Evolutionary conservation across 495 filamentous ascomycete genomes (phyloP), one percentile per base, ranked within the genome.

Genomic region (Acidomyces sp.): DNA sequence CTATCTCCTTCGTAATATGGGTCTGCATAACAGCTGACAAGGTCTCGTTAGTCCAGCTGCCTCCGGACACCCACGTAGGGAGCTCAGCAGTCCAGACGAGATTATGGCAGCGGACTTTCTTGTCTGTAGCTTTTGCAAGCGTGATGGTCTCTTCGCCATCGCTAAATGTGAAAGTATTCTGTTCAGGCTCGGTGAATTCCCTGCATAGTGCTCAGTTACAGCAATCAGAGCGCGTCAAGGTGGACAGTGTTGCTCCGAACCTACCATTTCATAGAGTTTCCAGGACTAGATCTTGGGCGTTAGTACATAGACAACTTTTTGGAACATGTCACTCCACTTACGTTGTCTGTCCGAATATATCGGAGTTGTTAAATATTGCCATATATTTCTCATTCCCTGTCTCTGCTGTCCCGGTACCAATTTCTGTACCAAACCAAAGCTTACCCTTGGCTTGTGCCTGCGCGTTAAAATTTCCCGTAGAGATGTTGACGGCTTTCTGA

Each of bases 231-330:
- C n/a, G n/a, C n/a, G n/a, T n/a, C n/a, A n/a, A n/a, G n/a, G n/a
- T n/a, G n/a, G n/a, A n/a, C n/a, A n/a, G n/a, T n/a, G n/a, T n/a
- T n/a, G n/a, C n/a, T n/a, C n/a, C n/a, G n/a, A n/a, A n/a, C n/a
- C n/a, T n/a, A n/a, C 49, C 56, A 65, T 56, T 71, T 71, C 55
- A 63, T 60, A 16, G 61, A 61, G 53, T 72, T 72, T 32, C 61
- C 59, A 12, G 65, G 69, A n/a, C n/a, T n/a, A n/a, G n/a, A n/a
- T n/a, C n/a, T n/a, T n/a, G n/a, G n/a, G n/a, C n/a, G n/a, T n/a
- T n/a, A n/a, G n/a, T n/a, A n/a, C n/a, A n/a, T n/a, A n/a, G n/a
- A n/a, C n/a, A n/a, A n/a, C n/a, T n/a, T n/a, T n/a, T n/a, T n/a
- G n/a, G n/a, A n/a, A n/a, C n/a, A n/a, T n/a, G n/a, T n/a, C n/a